phyloP scores from a whole-genome alignment of 2,329 filamentous ascomycete genomes.

The Magnaporthiopsis rhizophila region DNA sequence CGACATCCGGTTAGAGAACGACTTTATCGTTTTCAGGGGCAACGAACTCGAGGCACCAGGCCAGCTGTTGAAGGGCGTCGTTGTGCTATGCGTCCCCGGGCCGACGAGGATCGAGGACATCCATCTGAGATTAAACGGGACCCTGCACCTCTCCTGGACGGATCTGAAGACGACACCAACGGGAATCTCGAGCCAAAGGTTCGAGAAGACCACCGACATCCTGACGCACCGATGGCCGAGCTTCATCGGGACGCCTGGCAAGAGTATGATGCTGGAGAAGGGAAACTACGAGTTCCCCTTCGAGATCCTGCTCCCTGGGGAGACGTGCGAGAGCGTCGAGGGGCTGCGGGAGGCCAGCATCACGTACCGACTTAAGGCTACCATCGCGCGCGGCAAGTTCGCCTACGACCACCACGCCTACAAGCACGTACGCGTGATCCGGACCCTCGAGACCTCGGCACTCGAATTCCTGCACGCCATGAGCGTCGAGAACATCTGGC shows the following conservation, averaged over 20 bases:
- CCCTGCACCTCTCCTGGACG: slow-evolving; percentile 54
- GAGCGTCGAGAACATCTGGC: slow-evolving; percentile 96
- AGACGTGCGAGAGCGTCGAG: slow-evolving; percentile 80
- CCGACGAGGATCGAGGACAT: slow-evolving; percentile 66
- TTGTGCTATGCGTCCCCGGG: slow-evolving; percentile 66
- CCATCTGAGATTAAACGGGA: slow-evolving; percentile 62
- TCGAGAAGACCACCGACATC: slow-evolving; percentile 52
- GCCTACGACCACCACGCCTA: slow-evolving; percentile 77
- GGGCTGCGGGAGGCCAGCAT: slow-evolving; percentile 80
- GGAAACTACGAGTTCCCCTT: slow-evolving; percentile 84
- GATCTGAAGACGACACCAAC: slow-evolving; percentile 46
- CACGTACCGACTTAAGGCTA: slow-evolving; percentile 85
- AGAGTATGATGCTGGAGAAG: slow-evolving; percentile 52
- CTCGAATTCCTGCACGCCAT: slow-evolving; percentile 79
- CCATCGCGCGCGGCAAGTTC: slow-evolving; percentile 78
- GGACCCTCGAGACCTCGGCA: slow-evolving; percentile 67
- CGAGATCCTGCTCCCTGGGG: slow-evolving; percentile 62
- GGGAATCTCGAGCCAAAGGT: slow-evolving; percentile 49
- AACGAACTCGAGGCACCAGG: slow-evolving; percentile 67
- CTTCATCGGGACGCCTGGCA: slow-evolving; percentile 52
- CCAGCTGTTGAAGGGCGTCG: slow-evolving; percentile 63
- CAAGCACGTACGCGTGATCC: slow-evolving; percentile 70
- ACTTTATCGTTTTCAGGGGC: slow-evolving; percentile 73
- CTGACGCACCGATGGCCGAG: slow-evolving; percentile 62
- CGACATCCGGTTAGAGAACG: slow-evolving; percentile 65